Evolutionary conservation across 73 alveolate genomes (phyloP), one percentile per base, ranked within the genome.

Genomic region (Stentor coeruleus): DNA sequence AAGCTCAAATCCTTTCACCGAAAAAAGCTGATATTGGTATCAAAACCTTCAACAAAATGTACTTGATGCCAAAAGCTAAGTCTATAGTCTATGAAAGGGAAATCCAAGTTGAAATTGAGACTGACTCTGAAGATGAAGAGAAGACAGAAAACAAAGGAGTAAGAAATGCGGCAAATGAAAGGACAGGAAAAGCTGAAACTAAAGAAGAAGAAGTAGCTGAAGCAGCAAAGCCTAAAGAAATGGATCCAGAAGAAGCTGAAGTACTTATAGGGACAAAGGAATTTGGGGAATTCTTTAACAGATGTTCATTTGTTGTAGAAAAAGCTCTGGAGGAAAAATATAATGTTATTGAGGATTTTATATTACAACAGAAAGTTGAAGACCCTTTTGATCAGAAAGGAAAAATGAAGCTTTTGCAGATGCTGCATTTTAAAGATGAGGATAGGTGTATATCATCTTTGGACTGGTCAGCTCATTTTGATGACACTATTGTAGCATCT

Each of bases 181-280:
- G n/a, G 39, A 11, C 39, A 20, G 33, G 49, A 66, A 66, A 66
- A 66, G 15, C n/a, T 33, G 79, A 66, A 26, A 20, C 36, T 26
- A 31, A 20, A 20, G 79, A 66, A 66, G 79, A 66, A 66, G 40
- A 20, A 20, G 33, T 28, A 20, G 37, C n/a, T 66, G 79, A 20
- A 66, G 39, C n/a, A 15, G 40, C 79, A 66, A 31, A 66, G 33
- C n/a, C 33, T 40, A 20, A 66, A 66, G 79, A 66, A 66, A 66
- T 66, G 20, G 79, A 66, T 20, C 79, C 79, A 1, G 79, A 66
- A 66, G 79, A 66, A 2, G 40, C 37, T 20, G 79, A 66, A 66
- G 33, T 28, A 66, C n/a, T 66, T 20, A 0, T 66, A 14, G 1
- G 2, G 26, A 28, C 79, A 1, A 20, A 20, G n/a, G 79, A 66